Percentiles rank a stretch among this genome's conserved stretches.
Conservation (phyloP, 495 filamentous ascomycete genomes). For the Parachaetomium inaequale region DNA sequence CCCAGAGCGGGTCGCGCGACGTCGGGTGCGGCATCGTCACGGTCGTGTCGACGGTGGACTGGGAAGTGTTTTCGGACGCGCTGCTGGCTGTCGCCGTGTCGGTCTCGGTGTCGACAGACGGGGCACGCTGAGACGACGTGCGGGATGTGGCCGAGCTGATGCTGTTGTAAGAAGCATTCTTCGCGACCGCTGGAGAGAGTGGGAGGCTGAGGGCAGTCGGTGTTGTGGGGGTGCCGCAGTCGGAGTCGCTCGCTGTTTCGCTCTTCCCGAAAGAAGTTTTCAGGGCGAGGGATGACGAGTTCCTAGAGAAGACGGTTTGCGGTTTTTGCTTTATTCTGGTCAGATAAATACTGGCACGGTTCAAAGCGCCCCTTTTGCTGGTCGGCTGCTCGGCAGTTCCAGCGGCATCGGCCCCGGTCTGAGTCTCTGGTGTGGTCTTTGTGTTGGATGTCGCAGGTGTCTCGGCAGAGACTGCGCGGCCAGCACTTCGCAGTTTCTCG, state of each 20-base stretch:
- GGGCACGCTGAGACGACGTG: slow-evolving; percentile 46
- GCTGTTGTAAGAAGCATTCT: slow-evolving; percentile 25
- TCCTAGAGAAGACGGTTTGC: slow-evolving; percentile 37
- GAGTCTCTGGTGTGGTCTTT: slow-evolving; percentile 27
- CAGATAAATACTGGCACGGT: slow-evolving; percentile 38
- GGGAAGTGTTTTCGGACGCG: slow-evolving; percentile 57
- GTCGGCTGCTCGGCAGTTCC: slow-evolving; percentile 29
- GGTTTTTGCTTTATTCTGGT: slow-evolving; percentile 43
- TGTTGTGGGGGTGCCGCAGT: slow-evolving; percentile 12
- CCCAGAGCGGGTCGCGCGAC: slow-evolving; percentile 84
- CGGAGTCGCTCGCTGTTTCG: slow-evolving; percentile 19
- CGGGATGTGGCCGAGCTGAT: slow-evolving; percentile 44
- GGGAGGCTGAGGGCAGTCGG: not conserved
- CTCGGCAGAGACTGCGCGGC: slow-evolving; percentile 5
- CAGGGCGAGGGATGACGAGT: slow-evolving; percentile 22
- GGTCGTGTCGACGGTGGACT: slow-evolving; percentile 44
- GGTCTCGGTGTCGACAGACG: slow-evolving; percentile 29
- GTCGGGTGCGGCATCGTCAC: slow-evolving; percentile 44
- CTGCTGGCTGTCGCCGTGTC: slow-evolving; percentile 50
- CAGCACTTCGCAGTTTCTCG: slow-evolving; percentile 12
- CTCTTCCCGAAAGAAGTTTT: slow-evolving; percentile 30
- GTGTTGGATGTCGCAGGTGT: slow-evolving; percentile 24
- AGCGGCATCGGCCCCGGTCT: slow-evolving; percentile 25
- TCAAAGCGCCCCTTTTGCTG: slow-evolving; percentile 28
- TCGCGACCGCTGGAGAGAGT: slow-evolving; percentile 6